phyloP scores from a whole-genome alignment of 2,329 filamentous ascomycete species.

The Lachnellula occidentalis region DNA sequence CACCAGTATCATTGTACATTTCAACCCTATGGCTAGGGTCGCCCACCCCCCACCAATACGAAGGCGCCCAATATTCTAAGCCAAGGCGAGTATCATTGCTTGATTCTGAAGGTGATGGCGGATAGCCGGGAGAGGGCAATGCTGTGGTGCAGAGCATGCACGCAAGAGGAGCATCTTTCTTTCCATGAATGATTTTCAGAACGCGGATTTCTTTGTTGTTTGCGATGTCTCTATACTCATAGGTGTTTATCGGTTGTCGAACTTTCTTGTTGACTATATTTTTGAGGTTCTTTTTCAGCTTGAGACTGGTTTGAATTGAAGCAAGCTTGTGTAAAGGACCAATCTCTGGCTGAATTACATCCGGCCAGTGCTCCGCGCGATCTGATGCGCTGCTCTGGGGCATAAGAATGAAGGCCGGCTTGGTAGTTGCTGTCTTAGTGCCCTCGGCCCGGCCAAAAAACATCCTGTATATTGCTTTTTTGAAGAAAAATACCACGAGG shows the following conservation, averaged over 20 bases:
- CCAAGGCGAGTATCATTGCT: not conserved
- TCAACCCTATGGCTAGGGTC: constrained; percentile 5
- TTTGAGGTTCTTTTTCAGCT: not conserved
- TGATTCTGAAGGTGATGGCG: not conserved
- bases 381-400: no score
- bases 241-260: not conserved
- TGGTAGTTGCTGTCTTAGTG: no score
- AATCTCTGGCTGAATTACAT: no score
- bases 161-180: not conserved
- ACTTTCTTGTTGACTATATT: not conserved
- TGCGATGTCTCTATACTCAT: constrained; percentile 5
- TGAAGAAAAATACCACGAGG: no score
- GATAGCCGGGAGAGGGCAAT: not conserved
- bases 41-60: constrained; percentile 10
- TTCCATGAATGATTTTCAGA: constrained; percentile 6
- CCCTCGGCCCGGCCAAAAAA: no score
- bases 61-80: constrained; percentile 5
- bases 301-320: not conserved
- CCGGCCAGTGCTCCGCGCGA: no score
- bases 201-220: constrained; percentile 12
- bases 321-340: no score
- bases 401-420: no score
- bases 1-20: not conserved
- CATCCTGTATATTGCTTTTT: no score
- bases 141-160: constrained; percentile 10